Percentiles rank a stretch among this genome's conserved stretches.
Evolutionary conservation across 2,329 filamentous ascomycete species (phyloP).

Genomic region (Colletotrichum tropicicola): DNA sequence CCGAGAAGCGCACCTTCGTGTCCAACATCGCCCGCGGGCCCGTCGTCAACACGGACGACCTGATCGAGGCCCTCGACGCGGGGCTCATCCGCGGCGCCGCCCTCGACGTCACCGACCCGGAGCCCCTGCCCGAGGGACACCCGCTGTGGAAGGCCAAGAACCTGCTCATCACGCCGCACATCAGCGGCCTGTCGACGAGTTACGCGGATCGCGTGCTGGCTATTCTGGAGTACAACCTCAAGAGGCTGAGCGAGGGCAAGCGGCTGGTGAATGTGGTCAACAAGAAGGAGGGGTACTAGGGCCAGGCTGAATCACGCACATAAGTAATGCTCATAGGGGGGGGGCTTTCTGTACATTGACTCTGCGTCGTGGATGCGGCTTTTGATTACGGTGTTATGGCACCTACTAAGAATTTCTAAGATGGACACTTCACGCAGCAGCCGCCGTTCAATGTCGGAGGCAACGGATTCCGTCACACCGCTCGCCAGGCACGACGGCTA

Average conservation of each 20-base stretch:
- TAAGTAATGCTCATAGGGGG: neutral
- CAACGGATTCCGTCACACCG: too few species aligned
- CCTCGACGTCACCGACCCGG: conserved; percentile 82
- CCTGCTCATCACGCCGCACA: conserved; percentile 67
- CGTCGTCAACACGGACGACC: conserved; percentile 58
- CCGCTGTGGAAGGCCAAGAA: conserved; percentile 77
- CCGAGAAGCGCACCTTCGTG: conserved; percentile 63
- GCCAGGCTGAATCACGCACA: too few species aligned
- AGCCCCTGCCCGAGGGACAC: conserved; percentile 75
- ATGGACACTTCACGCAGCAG: too few species aligned
- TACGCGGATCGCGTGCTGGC: conserved; percentile 51
- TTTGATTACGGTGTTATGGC: too few species aligned
- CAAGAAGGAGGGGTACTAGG: conserved; percentile 36
- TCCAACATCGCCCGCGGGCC: conserved; percentile 76
- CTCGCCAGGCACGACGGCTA: too few species aligned
- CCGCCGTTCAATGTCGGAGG: too few species aligned
- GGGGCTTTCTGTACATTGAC: too few species aligned
- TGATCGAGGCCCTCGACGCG: conserved; percentile 68
- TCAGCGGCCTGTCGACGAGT: conserved; percentile 51
- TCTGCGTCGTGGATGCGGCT: too few species aligned
- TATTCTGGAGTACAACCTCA: conserved; percentile 53
- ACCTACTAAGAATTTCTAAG: too few species aligned
- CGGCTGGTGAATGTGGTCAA: conserved; percentile 51
- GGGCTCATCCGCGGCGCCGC: conserved; percentile 74
- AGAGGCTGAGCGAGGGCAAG: conserved; percentile 44